Conservation (phyloP, 306 rosid genomes). For the Chamaecrista fasciculata region DNA sequence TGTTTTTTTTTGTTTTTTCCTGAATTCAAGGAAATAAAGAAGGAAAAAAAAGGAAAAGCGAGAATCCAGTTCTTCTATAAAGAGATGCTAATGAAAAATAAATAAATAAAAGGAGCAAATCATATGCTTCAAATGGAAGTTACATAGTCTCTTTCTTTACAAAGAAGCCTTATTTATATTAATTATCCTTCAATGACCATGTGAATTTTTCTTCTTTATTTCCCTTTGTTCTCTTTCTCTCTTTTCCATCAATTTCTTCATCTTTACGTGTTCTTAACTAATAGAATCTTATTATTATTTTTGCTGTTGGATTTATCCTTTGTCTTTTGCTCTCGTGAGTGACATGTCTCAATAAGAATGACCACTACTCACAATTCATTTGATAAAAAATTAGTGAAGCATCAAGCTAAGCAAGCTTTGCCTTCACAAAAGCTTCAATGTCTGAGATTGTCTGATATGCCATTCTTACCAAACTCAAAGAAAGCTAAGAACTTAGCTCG, state of each 20-base stretch:
- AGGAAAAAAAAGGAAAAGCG: conserved; percentile 21
- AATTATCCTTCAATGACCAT: conserved; percentile 15
- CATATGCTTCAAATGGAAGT: conserved; percentile 63
- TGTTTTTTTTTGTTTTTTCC: neutral
- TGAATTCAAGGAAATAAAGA: neutral
- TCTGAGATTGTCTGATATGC: neutral
- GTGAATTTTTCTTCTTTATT: conserved; percentile 8
- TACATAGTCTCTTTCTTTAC: conserved; percentile 35
- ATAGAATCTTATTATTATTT: neutral
- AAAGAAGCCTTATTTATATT: conserved; percentile 14
- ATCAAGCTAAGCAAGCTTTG: too few relatives aligned
- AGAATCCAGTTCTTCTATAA: conserved; percentile 35
- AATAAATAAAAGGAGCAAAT: conserved; percentile 29
- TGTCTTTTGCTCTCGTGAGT: neutral
- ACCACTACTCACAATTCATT: neutral
- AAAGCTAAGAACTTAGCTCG: neutral
- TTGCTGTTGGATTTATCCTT: neutral
- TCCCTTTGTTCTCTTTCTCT: conserved; percentile 21
- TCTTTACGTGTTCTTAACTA: conserved; percentile 9
- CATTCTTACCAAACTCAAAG: neutral
- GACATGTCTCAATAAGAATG: neutral
- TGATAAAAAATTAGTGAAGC: too few relatives aligned
- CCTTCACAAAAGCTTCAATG: neutral
- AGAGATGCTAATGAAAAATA: neutral
- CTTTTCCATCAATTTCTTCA: neutral